Evolutionary conservation across 768 basidiomycete species (phyloP), one percentile per base, ranked within the genome.

Genomic region (Mycena amicta): DNA sequence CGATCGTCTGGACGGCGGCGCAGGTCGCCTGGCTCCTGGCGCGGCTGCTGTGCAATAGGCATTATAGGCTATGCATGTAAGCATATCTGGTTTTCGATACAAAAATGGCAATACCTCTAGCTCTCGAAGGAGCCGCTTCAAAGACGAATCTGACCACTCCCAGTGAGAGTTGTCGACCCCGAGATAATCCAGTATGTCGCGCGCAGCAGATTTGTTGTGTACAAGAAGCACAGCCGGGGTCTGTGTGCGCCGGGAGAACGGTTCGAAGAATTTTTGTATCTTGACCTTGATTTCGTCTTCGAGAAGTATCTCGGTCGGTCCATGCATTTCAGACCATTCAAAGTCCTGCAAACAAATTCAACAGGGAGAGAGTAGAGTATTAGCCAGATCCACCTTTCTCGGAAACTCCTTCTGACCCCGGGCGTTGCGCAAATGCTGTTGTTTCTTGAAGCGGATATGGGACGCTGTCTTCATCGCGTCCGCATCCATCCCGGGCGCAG

Each of bases 191-290:
- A 63, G 15, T 3, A 59, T 31, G 18, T 59, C 25, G 11, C 20
- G 13, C 2, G 57, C 47, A 4, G 27, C 40, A 4, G 5, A 23
- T 47, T 39, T 22, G 52, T 63, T 25, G 8, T 63, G 62, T 0
- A 63, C 58, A 2, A 63, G 55, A 27, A 63, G 40, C 28, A 63
- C 29, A 12, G 50, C 33, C 4, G 62, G 58, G 1, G 23, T 25
- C 4, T 1, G 4, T 29, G 45, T 50, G 23, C 30, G 23, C 18
- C 30, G 25, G 12, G 56, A 37, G 23, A 26, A 50, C 12, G 29
- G 22, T 13, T 25, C 40, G 26, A 63, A 59, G 15, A 39, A 40
- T 1, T 39, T 30, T 11, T 31, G 55, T 5, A 54, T 52, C 26
- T 40, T 50, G 25, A 26, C 23, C 43, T 37, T 40, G 12, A 43